Evolutionary conservation across 805 yeast species (phyloP), one percentile per base, ranked within the genome.

Genomic region (Lachancea lanzarotensis): DNA sequence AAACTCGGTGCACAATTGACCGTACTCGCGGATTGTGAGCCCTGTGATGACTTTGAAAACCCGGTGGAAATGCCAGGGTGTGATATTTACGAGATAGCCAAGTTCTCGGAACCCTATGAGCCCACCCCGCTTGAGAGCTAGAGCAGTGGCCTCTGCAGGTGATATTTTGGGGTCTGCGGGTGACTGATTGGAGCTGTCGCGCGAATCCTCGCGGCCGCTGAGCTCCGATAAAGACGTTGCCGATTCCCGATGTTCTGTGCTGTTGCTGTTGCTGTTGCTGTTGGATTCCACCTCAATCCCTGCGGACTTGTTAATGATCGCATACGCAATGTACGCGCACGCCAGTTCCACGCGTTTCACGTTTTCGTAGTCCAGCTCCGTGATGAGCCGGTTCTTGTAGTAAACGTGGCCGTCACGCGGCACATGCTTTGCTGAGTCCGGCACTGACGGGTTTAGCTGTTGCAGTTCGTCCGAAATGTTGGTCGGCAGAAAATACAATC

Each of bases 21-120:
- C 95, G 56, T 87, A 87, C 6, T 86, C 82, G 68, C 87, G 85
- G 19, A 95, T 95, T 1, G 96, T 87, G 47, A 86, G 73, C 2
- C 95, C 91, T 4, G 95, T 84, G 49, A 87, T 85, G 45, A 82
- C 76, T 64, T 88, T 83, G 71, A 88, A 88, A 19, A 88, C 95
- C 42, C 96, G 71, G 69, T 88, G 96, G 65, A 88, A 88, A 65
- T 88, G 96, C 95, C 95, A 88, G 20, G 95, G 93, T 10, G 87
- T 78, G 47, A 88, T 73, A 52, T 83, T 83, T 9, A 89, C 81
- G 59, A 87, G 84, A 17, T 86, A 81, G 8, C 95, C 96, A 57
- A 88, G 72, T 61, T 88, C 95, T 62, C 86, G 84, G 69, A 88
- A 88, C 0, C 90, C 91, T 38, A 83, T 66, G 10, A 82, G 86